Base-by-base conservation (phyloP, 305 asterid genomes). In the Fraxinus dipetala region DNA sequence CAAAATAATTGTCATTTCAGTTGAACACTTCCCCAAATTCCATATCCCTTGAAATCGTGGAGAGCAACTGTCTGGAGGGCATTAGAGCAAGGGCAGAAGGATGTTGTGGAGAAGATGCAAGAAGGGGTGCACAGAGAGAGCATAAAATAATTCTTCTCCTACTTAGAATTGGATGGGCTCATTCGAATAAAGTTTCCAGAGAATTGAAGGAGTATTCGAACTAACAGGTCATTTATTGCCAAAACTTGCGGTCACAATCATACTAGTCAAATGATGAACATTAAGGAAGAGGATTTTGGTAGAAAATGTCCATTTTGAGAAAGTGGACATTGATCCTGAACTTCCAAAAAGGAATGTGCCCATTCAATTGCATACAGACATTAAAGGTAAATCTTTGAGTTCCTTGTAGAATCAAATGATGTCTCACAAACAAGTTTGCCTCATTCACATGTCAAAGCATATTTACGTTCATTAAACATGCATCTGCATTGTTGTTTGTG, bases 401-500 rank as follows among this genome's bases (percentile, higher is more conserved):
- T 67, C 38, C 36, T 69, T 69, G 75, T 11, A 63, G 31, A 67
- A 67, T 67, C 40, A 30, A 13, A 28, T 14, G 38, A 69, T 13
- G 13, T 69, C 72, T 28, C 40, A 28, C 36, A 26, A 69, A 30
- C 38, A 69, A 28, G 11, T 5, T 81, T 26, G 51, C 40, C 36
- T 54, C 22, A 81, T 51, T 80, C 70, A 34, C 75, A 20, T 40
- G 24, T 28, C 24, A 9, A 34, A 63, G 80, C 13, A 36, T 81
- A 16, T 32, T 28, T 40, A 35, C 11, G 40, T 28, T 35, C 73
- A 61, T 81, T 6, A 75, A 63, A n/a, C 45, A 69, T 7, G 76
- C 48, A 75, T 35, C 32, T 65, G 18, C 56, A 43, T 73, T 80
- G 59, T 76, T 73, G 28, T 73, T 77, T 75, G 32, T 56, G 32